Percentiles rank a stretch among this genome's conserved stretches.
phyloP scores from a whole-genome alignment of 352 stramenopile species.

The Pilasporangium apinafurcum region DNA sequence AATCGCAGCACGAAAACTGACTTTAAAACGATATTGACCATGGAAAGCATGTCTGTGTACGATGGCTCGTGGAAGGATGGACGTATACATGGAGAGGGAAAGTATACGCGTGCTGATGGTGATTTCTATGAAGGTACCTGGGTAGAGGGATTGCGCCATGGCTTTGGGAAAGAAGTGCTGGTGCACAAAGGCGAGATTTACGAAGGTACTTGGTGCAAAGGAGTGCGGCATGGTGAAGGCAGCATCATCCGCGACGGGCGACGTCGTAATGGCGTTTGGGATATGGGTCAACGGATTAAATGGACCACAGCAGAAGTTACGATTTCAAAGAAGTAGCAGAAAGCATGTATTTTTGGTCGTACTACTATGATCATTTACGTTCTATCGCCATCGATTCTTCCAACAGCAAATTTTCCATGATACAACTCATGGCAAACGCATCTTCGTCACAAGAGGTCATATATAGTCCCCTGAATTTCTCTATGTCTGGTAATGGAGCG shows the following conservation, averaged over 20 bases:
- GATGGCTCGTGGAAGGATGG: conserved; percentile 57
- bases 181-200: conserved; percentile 37
- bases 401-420: conserved; percentile 8
- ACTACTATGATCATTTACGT: neutral
- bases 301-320: conserved; percentile 58
- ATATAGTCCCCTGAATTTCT: too few relatives aligned
- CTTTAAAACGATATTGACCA: conserved; percentile 2
- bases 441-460: conserved; percentile 8
- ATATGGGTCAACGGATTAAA: conserved; percentile 47
- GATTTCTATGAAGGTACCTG: conserved; percentile 66
- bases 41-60: conserved; percentile 20
- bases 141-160: conserved; percentile 50
- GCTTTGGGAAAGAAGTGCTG: conserved; percentile 45
- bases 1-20: neutral
- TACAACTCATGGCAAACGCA: conserved; percentile 10
- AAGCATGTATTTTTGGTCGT: too few relatives aligned
- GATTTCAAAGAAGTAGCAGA: too few relatives aligned
- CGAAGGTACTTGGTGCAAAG: conserved; percentile 51
- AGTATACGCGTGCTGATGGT: conserved; percentile 47
- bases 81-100: conserved; percentile 62
- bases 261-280: conserved; percentile 45
- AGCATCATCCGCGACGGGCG: conserved; percentile 32
- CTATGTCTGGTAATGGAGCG: neutral
- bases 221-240: conserved; percentile 53
- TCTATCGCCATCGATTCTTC: too few relatives aligned